Evolutionary conservation across 192 early-diverging fungal species (phyloP).

Genomic region (Rhizoclosmatium globosum): DNA sequence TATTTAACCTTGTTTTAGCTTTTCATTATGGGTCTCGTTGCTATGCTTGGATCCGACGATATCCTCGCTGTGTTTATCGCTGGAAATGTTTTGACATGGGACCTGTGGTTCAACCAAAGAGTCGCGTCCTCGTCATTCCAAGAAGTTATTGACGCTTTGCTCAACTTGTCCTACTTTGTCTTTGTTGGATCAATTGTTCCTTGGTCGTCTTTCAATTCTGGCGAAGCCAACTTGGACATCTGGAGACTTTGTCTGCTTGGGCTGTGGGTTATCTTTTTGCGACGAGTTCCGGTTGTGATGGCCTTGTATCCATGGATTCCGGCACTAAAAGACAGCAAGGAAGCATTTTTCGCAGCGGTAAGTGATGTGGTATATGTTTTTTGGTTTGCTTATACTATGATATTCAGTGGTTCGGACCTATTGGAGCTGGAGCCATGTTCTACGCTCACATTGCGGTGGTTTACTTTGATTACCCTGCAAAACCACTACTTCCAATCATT

Average conservation of each 20-base stretch:
- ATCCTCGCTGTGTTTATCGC: constrained; percentile 62
- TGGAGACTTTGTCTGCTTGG: constrained; percentile 75
- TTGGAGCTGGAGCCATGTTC: constrained; percentile 74
- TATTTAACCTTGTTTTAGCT: no score
- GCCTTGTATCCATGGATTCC: constrained; percentile 71
- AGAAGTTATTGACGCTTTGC: constrained; percentile 87
- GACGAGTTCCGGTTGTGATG: constrained; percentile 75
- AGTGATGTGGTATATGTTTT: neutral
- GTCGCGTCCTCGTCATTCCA: constrained; percentile 86
- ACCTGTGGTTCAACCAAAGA: constrained; percentile 86
- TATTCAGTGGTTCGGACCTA: constrained; percentile 85
- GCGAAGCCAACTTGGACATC: constrained; percentile 50
- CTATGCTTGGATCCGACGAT: constrained; percentile 64
- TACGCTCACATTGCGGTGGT: constrained; percentile 60
- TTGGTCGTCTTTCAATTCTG: constrained; percentile 69
- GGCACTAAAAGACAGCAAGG: constrained; percentile 72
- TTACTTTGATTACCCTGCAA: constrained; percentile 21
- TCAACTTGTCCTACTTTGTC: constrained; percentile 92
- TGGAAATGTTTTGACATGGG: constrained; percentile 51
- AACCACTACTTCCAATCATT: constrained; percentile 41
- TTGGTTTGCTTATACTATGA: neutral
- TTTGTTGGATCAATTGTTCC: constrained; percentile 88
- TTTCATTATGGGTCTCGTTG: constrained; percentile 16
- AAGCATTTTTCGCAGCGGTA: constrained; percentile 74
- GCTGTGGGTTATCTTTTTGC: constrained; percentile 71